Base-by-base conservation (phyloP, 352 stramenopile species). In the Phytophthora macrochlamydospora region DNA sequence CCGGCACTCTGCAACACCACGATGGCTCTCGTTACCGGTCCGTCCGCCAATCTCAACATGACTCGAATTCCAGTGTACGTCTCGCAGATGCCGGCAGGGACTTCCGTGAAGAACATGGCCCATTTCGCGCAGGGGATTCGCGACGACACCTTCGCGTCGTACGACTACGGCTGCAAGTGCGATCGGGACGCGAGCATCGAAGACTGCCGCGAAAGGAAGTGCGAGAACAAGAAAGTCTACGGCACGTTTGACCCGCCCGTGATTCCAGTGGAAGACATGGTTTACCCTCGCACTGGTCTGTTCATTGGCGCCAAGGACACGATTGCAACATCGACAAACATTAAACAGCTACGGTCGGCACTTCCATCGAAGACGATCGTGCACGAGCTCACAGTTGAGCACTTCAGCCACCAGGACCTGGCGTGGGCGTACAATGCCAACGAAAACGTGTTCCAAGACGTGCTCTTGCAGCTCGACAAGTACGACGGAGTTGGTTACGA, bases 381-480 rank as follows among this genome's bases (percentile, higher is more conserved):
- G 3, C 62, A 62, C 9, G 78, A 85, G n/a, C 69, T 73, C 35
- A 33, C 62, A 13, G 56, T 83, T 40, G 51, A 81, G 14, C 40
- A 68, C 14, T 82, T 80, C 66, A 85, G 81, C 45, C 78, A 87
- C 49, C 54, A 83, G n/a, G 78, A 87, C 60, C 76, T 83, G 40
- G 78, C 71, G 18, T 87, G 76, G 76, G 73, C 73, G 13, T 75
- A 63, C 63, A 85, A 87, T 35, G 66, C 59, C 29, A 69, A 67
- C 30, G 67, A 80, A 49, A 75, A 65, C 14, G 53, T 87, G 38
- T 87, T 85, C 56, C 56, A 76, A 31, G 71, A 81, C 13, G 62
- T 87, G 38, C 56, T 87, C 11, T 28, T 42, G 8, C 67, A 83
- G 29, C 69, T 87, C 49, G 56, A 74, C 37, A 60, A 70, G 37